Evolutionary conservation across 176 grass and related monocot species (phyloP), one percentile per base, ranked within the genome.

Genomic region (Alloteropsis semialata): DNA sequence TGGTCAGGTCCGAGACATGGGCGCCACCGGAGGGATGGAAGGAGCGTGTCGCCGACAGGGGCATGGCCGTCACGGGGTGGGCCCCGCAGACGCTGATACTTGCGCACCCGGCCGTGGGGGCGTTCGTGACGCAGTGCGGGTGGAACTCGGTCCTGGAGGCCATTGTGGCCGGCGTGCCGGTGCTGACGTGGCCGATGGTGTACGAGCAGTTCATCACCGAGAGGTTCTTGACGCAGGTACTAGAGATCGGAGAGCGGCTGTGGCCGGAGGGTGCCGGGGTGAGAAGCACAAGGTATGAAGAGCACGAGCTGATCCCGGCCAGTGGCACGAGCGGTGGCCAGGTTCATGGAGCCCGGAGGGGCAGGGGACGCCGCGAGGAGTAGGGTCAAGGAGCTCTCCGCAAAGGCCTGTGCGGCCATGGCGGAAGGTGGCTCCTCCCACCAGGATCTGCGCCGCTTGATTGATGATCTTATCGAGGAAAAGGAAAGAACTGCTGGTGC

Each of bases 61-160:
- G 86, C 10, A 39, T 73, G 22, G 8, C 83, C 19, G 6, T 82
- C 17, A 36, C 22, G 16, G 60, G 36, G 2, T 88, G 79, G 85
- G 78, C 33, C 0, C 71, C 79, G 2, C 86, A 84, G 68, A 63
- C 61, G 5, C 39, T 11, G 2, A 79, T 55, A 22, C 51, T 55
- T 0, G 51, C 69, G 0, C 86, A 93, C 72, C 27, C 29, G 0
- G 83, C 88, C 5, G 46, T 95, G 2, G 90, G 87, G 19, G 82
- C 45, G 4, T 93, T 93, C 77, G 41, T 93, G 74, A 97, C 87
- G 11, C 92, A 94, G 80, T 94, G 94, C 32, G 94, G 89, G 3
- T 90, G 92, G 89, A 94, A 92, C 77, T 92, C 94, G 6, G 61
- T 60, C 1, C 22, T 92, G 21, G 92, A 97, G 84, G 45, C 81